These are phyloP conservation scores for Prunus armeniaca DNA, from an alignment of 306 rosid genomes.

Conservation along the genomic window DNA sequence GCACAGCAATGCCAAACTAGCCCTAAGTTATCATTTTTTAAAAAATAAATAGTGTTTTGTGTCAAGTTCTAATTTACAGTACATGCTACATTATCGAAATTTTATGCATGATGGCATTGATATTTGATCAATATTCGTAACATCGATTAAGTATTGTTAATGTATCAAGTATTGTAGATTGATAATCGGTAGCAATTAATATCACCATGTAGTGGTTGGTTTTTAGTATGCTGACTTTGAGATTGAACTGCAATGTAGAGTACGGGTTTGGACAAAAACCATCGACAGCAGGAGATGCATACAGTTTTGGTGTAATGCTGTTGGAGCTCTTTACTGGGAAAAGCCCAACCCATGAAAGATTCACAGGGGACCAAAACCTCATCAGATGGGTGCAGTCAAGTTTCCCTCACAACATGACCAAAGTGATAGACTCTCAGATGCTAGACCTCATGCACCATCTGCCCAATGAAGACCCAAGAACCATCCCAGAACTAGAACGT, in stretches of 20 bases:
- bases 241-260: constrained; percentile 32
- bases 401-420: constrained; percentile 27
- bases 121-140: not conserved
- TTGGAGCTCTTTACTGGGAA: constrained; percentile 55
- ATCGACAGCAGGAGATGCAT: constrained; percentile 60
- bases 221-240: constrained; percentile 2
- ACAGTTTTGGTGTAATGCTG: constrained; percentile 65
- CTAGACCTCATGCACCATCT: not conserved
- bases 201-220: not conserved
- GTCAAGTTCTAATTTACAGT: not conserved
- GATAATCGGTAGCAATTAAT: not conserved
- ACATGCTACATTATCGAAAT: not conserved
- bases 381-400: constrained; percentile 50
- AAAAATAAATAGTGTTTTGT: no score
- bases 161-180: not conserved
- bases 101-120: not conserved
- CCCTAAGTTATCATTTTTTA: no score
- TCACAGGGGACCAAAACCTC: constrained; percentile 45
- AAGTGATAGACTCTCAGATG: constrained; percentile 45
- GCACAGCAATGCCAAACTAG: no score
- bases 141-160: not conserved
- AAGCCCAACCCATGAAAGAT: constrained; percentile 54
- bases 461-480: not conserved
- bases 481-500: constrained; percentile 18
- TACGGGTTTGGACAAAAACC: constrained; percentile 65